Base-by-base conservation (phyloP, 2,329 filamentous ascomycete species). In the Aspergillus udagawae region DNA sequence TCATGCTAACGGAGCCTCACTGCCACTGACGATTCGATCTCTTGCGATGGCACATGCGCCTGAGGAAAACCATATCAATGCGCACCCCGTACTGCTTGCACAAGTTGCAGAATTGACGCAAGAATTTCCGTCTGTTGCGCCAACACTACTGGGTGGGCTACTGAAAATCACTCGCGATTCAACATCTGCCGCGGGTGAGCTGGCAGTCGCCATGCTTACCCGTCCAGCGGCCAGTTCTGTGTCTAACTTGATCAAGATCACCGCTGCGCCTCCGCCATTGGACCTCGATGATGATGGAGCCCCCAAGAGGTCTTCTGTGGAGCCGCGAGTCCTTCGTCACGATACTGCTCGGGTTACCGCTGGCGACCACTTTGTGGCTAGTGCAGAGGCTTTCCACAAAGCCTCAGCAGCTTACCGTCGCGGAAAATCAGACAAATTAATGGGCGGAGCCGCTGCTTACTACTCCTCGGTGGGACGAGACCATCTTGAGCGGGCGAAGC, bases 401-500 rank as follows among this genome's bases (percentile, higher is more conserved):
- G 86, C 86, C 3, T 77, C 79, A 9, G 73, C 79, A 8, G 83
- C 84, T 1, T 83, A 84, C 65, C 82, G 84, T 35, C 82, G 79
- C 63, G 82, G 83, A 20, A 86, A 83, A 63, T 92, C 90, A 0
- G 85, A 91, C 60, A 87, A 82, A 0, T 77, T 93, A 3, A 92
- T 90, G 78, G 84, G 86, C 23, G 89, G 87, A 56, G 92, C 85
- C 1, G 90, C 90, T 8, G 85, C 82, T 0, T 90, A 90, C 69
- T 96, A 96, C 71, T 82, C 86, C 1, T 83, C 90, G 52, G 78
- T 89, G 10, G 88, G 85, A 1, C 85, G 87, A 23, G 86, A 90
- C 49, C 82, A 86, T 57, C 78, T 83, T 4, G 81, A 79, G 12
- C 78, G 79, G 47, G 83, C 86, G 2, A 82, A 83, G 60, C 77